Evolutionary conservation across 2,329 filamentous ascomycete species (phyloP).

Genomic region (Xylaria sp.): DNA sequence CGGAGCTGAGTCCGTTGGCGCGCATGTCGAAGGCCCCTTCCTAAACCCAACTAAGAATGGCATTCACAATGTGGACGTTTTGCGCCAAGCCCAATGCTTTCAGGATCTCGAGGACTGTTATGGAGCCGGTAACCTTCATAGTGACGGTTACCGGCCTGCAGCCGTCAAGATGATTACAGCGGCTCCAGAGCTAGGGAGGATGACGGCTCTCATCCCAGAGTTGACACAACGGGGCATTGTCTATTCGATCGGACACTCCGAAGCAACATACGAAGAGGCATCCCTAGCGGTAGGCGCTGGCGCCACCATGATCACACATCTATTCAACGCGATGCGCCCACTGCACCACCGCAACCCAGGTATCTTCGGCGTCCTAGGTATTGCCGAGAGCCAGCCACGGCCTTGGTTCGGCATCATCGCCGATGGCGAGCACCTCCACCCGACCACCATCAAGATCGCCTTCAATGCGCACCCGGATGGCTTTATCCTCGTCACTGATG

Average conservation of each 20-base stretch:
- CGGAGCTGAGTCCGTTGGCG: constrained; percentile 87
- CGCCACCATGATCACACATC: constrained; percentile 89
- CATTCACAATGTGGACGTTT: constrained; percentile 80
- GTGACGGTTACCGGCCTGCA: constrained; percentile 52
- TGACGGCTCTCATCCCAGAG: constrained; percentile 74
- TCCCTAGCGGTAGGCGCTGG: constrained; percentile 76
- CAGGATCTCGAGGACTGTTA: constrained; percentile 77
- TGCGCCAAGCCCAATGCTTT: constrained; percentile 72
- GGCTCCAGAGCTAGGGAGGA: constrained; percentile 81
- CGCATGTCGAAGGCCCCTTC: constrained; percentile 93
- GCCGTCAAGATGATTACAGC: constrained; percentile 84
- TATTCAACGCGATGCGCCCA: constrained; percentile 94
- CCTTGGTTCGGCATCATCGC: constrained; percentile 92
- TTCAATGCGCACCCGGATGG: constrained; percentile 87
- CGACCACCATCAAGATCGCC: constrained; percentile 88
- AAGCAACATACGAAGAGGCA: constrained; percentile 87
- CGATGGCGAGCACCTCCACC: constrained; percentile 90
- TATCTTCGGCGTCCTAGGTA: constrained; percentile 86
- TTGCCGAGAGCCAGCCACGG: constrained; percentile 65
- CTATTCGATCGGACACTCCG: constrained; percentile 86
- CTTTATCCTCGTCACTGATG: constrained; percentile 90
- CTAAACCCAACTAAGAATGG: constrained; percentile 85
- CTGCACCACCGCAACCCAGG: constrained; percentile 92
- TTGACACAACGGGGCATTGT: constrained; percentile 74
- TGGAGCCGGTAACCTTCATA: constrained; percentile 73